Base-by-base conservation (phyloP, 805 yeast genomes). In the Candida oleophila region DNA sequence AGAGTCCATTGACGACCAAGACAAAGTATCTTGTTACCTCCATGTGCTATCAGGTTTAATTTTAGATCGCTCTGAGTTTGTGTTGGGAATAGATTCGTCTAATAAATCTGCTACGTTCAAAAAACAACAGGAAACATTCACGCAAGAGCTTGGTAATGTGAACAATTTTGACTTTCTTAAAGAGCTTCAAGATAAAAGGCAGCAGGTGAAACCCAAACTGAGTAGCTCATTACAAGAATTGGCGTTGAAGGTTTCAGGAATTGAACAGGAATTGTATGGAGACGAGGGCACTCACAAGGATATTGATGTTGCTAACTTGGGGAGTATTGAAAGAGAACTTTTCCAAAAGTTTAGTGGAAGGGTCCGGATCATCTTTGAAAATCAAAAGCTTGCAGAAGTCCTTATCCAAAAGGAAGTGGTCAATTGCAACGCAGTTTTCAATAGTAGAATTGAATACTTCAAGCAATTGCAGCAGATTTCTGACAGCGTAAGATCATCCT, bases 401-500 rank as follows among this genome's bases (percentile, higher is more conserved):
- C 56, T 62, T 9, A 53, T 80, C 38, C 75, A 74, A 25, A 73
- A 75, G 35, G 85, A 78, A 49, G 56, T 77, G 12, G 75, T 77
- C 18, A 68, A 71, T 38, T 68, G 83, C 49, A 81, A 89, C 51
- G 76, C 77, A 28, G 76, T 87, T 0, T 92, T 83, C 66, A 94
- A 92, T 64, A 69, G 83, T n/a, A 81, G 92, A 44, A 77, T 92
- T 34, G 86, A 78, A 38, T 94, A 91, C 62, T 94, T 84, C 68
- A 82, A 83, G 55, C 91, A 89, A 50, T 74, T 94, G 25, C 99
- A 94, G 63, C 84, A 76, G 44, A 76, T 91, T 20, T 89, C 97
- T 0, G 98, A 94, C 64, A 82, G 83, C 37, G 91, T 92, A 32
- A 76, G 77, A 5, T 75, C 80, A 11, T 18, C 35, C 11, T 41